Evolutionary conservation across 805 yeast genomes (phyloP), one percentile per base, ranked within the genome.

Genomic region (Kuraishia borneana): DNA sequence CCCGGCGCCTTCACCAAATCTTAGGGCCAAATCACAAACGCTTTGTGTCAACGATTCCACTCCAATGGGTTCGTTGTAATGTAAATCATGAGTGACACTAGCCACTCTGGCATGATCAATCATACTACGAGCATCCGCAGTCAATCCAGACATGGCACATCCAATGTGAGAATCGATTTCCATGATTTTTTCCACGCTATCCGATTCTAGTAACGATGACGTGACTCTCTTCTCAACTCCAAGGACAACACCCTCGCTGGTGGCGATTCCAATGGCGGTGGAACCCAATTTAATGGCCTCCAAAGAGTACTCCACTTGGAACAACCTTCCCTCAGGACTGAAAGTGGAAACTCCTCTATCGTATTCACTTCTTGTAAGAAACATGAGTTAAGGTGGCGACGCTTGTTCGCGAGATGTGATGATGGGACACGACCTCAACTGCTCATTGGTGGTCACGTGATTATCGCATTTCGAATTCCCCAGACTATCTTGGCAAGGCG

Each of bases 271-370:
- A 51, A 92, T 88, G 40, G 99, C 98, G 2, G 98, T 92, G 30
- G 96, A 85, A n/a, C 95, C 95, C 39, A 80, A 68, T 53, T 92
- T 92, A 58, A 92, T 92, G 31, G 98, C 98, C 59, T 92, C 98
- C 37, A 92, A 64, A 7, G 98, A 92, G 58, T 92, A 92, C 58
- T 92, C 98, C 30, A 92, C 98, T 62, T 92, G 98, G 64, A 92
- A 92, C 41, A 92, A 65, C 54, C 99, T 82, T 18, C 99, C 99
- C 57, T 94, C 98, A 18, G 99, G 99, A 2, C 97, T 88, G 58
- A 94, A 92, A 6, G 99, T 94, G 51, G 94, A 82, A 33, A 92
- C 98, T 42, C 98, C 99, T 59, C 99, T 82, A 56, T 92, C 99
- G 59, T 92, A 92, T 68, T 92, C 99, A 63, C 95, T 83, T 78